A percentile compares a stretch with the other conserved stretches of the same genome.
Conservation (phyloP, 495 filamentous ascomycete species). For the Talaromyces nanjingensis region DNA sequence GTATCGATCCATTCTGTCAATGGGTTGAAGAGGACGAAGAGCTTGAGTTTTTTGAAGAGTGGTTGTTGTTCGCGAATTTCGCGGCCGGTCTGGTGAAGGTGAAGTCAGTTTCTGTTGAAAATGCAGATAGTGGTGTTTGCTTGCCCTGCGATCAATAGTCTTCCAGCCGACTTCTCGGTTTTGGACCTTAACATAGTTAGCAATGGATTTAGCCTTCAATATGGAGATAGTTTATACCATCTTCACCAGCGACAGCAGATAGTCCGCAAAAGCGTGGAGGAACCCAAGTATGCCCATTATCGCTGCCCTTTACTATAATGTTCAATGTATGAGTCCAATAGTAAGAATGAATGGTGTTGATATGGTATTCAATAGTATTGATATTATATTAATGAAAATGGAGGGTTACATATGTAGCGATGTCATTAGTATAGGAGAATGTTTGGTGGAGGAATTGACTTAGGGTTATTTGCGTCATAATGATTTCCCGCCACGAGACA, state of each 20-base stretch:
- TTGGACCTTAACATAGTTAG: slow-evolving; percentile 8
- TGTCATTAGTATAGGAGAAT: background rate
- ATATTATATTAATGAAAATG: no score
- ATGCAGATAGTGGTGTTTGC: no score
- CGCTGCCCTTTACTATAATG: background rate
- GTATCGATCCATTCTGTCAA: slow-evolving; percentile 31
- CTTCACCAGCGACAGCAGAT: background rate
- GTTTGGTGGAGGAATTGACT: background rate
- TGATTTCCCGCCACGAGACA: background rate
- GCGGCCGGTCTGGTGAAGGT: slow-evolving; percentile 23
- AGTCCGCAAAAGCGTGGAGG: slow-evolving; percentile 2
- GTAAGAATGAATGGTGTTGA: no score
- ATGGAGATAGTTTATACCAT: background rate
- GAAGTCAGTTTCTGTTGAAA: no score
- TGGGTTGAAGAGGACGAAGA: slow-evolving; percentile 35
- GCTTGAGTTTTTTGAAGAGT: slow-evolving; percentile 33
- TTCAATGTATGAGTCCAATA: no score
- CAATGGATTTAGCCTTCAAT: no score
- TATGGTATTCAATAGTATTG: no score
- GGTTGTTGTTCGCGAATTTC: slow-evolving; percentile 29
- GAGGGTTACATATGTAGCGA: no score
- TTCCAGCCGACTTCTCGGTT: slow-evolving; percentile 30
- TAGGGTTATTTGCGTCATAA: background rate
- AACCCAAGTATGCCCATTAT: background rate
- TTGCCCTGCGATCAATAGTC: slow-evolving; percentile 19